Conservation (phyloP, 805 yeast species). For the Kockiozyma suomiensis region DNA sequence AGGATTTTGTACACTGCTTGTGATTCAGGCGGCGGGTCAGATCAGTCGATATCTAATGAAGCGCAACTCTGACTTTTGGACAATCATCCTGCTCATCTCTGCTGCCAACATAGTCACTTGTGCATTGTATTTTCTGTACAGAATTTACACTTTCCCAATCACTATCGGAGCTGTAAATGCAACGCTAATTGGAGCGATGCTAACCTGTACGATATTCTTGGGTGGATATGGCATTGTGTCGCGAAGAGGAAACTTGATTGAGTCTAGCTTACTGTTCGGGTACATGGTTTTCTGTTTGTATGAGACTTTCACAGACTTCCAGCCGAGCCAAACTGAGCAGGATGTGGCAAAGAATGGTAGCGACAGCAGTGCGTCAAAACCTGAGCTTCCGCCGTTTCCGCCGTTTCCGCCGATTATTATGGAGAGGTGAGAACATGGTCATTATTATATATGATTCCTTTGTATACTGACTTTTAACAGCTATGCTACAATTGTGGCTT, state of each 20-base stretch:
- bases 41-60: conserved; percentile 68
- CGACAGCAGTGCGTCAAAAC: conserved; percentile 9
- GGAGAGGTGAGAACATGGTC: conserved; percentile 40
- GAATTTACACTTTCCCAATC: conserved; percentile 75
- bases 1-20: conserved; percentile 87
- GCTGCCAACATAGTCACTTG: conserved; percentile 77
- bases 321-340: conserved; percentile 38
- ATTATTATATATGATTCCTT: no score
- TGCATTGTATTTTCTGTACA: conserved; percentile 74
- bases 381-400: conserved; percentile 37
- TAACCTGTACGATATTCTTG: conserved; percentile 72
- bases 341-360: neutral
- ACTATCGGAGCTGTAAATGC: conserved; percentile 73
- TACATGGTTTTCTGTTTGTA: conserved; percentile 92
- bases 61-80: conserved; percentile 61
- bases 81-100: conserved; percentile 67
- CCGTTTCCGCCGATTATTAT: conserved; percentile 45
- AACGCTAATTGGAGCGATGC: conserved; percentile 79
- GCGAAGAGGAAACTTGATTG: conserved; percentile 85
- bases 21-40: conserved; percentile 92
- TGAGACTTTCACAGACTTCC: conserved; percentile 87
- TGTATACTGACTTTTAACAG: conserved; percentile 18
- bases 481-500: conserved; percentile 43
- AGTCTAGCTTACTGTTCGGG: conserved; percentile 80
- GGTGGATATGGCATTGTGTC: conserved; percentile 84